These are phyloP conservation scores for Pseudogymnoascus sp. DNA, from an alignment of 2,329 filamentous ascomycete species.

Conservation along the genomic window DNA sequence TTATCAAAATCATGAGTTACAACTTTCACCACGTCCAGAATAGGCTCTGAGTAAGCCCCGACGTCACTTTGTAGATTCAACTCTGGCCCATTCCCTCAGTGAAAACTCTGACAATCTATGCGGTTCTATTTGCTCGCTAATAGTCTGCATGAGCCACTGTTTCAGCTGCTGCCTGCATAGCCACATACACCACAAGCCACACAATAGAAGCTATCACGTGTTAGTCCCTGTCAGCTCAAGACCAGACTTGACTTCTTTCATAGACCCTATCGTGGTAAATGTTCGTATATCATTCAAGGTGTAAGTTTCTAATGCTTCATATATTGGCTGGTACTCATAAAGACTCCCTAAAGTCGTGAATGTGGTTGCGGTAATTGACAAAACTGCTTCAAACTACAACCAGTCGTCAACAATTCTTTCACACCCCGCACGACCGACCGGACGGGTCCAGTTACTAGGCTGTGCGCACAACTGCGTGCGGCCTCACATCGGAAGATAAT, in stretches of 20 bases:
- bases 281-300: neutral
- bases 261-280: too few relatives aligned
- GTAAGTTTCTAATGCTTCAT: neutral
- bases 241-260: too few relatives aligned
- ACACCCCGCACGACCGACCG: neutral
- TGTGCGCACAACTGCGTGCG: neutral
- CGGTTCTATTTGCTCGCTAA: neutral
- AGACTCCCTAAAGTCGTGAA: neutral
- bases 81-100: neutral
- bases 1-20: neutral
- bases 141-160: neutral
- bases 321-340: neutral
- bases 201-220: neutral
- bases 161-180: neutral
- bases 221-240: neutral
- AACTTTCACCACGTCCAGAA: neutral
- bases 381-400: neutral
- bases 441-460: neutral
- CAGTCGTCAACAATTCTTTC: neutral
- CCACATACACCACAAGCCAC: neutral
- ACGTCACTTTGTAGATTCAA: neutral
- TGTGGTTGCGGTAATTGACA: neutral
- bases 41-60: neutral
- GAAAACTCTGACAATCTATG: neutral
- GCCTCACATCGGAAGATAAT: neutral